Evolutionary conservation across 805 yeast genomes (phyloP).

Genomic region (Starmerella vitae): DNA sequence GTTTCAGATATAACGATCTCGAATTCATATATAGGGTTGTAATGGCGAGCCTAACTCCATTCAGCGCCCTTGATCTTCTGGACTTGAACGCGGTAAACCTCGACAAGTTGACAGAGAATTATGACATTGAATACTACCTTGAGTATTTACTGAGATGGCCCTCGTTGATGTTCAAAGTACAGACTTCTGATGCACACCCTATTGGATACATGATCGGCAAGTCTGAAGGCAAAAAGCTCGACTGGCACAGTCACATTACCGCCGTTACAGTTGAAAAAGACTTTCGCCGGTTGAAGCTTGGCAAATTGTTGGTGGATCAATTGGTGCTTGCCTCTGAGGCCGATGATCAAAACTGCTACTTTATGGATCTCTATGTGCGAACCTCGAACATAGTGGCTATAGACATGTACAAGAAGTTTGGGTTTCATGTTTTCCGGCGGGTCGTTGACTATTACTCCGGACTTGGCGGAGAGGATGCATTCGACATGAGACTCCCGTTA

Average conservation of each 20-base stretch:
- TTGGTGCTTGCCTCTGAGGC: conserved; percentile 60
- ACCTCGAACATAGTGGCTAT: conserved; percentile 73
- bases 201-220: conserved; percentile 71
- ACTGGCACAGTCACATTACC: conserved; percentile 95
- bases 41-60: conserved; percentile 84
- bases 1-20: no score
- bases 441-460: conserved; percentile 79
- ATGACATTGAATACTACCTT: conserved; percentile 67
- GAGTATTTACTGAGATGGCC: conserved; percentile 85
- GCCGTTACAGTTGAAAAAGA: conserved; percentile 83
- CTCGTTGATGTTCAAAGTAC: conserved; percentile 66
- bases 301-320: conserved; percentile 61
- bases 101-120: conserved; percentile 86
- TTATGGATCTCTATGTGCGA: conserved; percentile 83
- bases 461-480: conserved; percentile 64
- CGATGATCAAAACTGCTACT: conserved; percentile 68
- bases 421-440: conserved; percentile 71
- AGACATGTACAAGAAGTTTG: conserved; percentile 69
- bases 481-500: conserved; percentile 34
- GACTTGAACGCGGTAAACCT: conserved; percentile 61
- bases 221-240: conserved; percentile 70
- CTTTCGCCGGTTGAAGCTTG: conserved; percentile 75
- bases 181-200: conserved; percentile 28
- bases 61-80: conserved; percentile 74
- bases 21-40: neutral